Evolutionary conservation across 129 eudicot genomes (phyloP).

Genomic region (Artemisia argyi): DNA sequence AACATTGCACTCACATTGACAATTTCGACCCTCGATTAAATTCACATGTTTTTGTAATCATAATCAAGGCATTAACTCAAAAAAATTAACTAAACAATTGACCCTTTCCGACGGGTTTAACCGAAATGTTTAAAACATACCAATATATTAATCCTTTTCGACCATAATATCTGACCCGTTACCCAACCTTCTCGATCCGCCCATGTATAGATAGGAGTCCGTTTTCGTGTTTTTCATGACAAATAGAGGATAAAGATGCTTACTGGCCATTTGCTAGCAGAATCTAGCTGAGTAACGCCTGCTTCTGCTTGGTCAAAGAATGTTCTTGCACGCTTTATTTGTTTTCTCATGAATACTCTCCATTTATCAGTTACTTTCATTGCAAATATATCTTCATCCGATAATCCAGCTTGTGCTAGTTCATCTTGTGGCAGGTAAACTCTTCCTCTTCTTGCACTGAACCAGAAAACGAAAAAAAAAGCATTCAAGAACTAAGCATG

Average conservation of each 20-base stretch:
- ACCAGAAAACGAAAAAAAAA: background rate
- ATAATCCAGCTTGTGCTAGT: constrained; percentile 82
- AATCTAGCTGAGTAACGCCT: constrained; percentile 83
- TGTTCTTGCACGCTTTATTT: constrained; percentile 87
- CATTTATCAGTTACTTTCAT: constrained; percentile 93
- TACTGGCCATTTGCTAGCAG: constrained; percentile 99
- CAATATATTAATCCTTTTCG: background rate
- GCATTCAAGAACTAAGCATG: background rate
- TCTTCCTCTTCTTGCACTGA: constrained; percentile 93
- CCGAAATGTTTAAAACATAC: no score
- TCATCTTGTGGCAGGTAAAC: constrained; percentile 96
- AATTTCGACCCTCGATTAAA: background rate
- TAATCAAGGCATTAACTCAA: background rate
- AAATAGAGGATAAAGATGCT: constrained; percentile 24
- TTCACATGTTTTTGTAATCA: background rate
- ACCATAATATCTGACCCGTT: background rate
- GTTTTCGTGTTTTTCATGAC: background rate
- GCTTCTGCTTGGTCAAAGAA: constrained; percentile 92
- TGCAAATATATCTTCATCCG: constrained; percentile 91
- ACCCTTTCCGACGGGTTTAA: background rate
- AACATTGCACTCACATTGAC: background rate
- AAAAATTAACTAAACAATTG: background rate
- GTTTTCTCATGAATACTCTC: constrained; percentile 92
- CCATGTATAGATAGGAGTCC: background rate
- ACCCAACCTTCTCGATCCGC: constrained; percentile 5